Evolutionary conservation across 2,329 filamentous ascomycete genomes (phyloP).

Genomic region (Lasiodiplodia hormozganensis): DNA sequence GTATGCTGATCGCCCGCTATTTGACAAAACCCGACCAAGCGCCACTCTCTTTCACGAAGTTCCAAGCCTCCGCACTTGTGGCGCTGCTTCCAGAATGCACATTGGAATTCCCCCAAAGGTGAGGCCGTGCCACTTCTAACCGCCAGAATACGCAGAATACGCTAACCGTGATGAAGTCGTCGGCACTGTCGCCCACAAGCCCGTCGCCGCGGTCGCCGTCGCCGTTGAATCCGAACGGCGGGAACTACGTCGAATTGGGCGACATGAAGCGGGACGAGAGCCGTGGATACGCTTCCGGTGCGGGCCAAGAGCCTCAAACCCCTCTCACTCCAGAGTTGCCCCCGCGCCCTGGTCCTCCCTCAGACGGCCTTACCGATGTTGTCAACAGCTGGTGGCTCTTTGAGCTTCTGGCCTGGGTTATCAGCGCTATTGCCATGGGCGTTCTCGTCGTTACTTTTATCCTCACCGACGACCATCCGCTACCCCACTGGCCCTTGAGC

Average conservation of each 20-base stretch:
- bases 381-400: slow-evolving; percentile 27
- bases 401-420: slow-evolving; percentile 25
- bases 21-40: slow-evolving; percentile 10
- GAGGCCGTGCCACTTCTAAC: slow-evolving; percentile 1
- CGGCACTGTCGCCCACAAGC: background rate
- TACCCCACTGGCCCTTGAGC: slow-evolving; percentile 31
- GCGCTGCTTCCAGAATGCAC: slow-evolving; percentile 13
- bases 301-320: background rate
- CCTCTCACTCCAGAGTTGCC: background rate
- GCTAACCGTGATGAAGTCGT: slow-evolving; percentile 4
- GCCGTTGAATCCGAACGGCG: background rate
- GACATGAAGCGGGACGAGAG: slow-evolving; percentile 14
- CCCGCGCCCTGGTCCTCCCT: background rate
- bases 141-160: too few relatives aligned
- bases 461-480: slow-evolving; percentile 28
- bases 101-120: slow-evolving; percentile 20
- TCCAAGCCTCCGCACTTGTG: slow-evolving; percentile 11
- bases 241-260: slow-evolving; percentile 15
- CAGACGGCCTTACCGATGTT: background rate
- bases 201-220: slow-evolving; percentile 1
- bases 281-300: background rate
- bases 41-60: slow-evolving; percentile 2
- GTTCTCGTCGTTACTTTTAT: slow-evolving; percentile 29
- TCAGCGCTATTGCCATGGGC: slow-evolving; percentile 29
- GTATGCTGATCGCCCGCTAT: slow-evolving; percentile 22